Conservation (phyloP, 2,329 filamentous ascomycete genomes). For the Monosporascus sp. region DNA sequence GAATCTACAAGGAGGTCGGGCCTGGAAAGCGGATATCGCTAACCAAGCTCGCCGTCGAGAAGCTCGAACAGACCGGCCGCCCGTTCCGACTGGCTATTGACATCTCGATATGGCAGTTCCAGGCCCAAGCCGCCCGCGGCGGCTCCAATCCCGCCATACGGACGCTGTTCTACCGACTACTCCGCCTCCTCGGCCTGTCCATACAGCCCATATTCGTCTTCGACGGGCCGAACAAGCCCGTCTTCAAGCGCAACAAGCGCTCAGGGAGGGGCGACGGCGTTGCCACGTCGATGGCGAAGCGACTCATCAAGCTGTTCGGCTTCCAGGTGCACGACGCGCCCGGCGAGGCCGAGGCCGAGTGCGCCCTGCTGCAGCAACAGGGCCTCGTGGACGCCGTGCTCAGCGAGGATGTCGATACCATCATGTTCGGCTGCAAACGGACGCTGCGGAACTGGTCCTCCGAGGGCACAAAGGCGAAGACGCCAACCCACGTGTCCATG, state of each 20-base stretch:
- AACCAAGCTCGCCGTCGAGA: slow-evolving; percentile 73
- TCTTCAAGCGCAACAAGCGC: slow-evolving; percentile 81
- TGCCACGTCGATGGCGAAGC: slow-evolving; percentile 72
- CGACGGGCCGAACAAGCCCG: slow-evolving; percentile 78
- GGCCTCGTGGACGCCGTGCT: slow-evolving; percentile 89
- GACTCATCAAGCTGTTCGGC: slow-evolving; percentile 77
- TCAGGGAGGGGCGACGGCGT: slow-evolving; percentile 61
- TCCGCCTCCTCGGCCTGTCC: slow-evolving; percentile 69
- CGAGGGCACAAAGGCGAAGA: slow-evolving; percentile 59
- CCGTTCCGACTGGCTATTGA: slow-evolving; percentile 88
- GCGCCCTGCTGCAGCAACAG: slow-evolving; percentile 74
- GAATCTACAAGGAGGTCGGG: slow-evolving; percentile 88
- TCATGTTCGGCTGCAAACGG: slow-evolving; percentile 88
- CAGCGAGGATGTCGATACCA: slow-evolving; percentile 92
- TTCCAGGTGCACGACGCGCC: slow-evolving; percentile 82
- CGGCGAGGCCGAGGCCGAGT: slow-evolving; percentile 94
- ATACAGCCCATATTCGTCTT: slow-evolving; percentile 88
- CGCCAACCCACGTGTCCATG: slow-evolving; percentile 79
- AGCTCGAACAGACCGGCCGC: slow-evolving; percentile 62
- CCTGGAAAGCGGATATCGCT: slow-evolving; percentile 73
- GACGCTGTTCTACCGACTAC: slow-evolving; percentile 86
- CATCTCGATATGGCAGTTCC: slow-evolving; percentile 96
- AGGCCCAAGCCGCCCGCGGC: slow-evolving; percentile 78
- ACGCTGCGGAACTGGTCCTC: slow-evolving; percentile 81
- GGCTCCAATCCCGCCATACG: slow-evolving; percentile 86